phyloP scores from a whole-genome alignment of 2,329 filamentous ascomycete genomes.

The Cylindrodendrum hubeiense region DNA sequence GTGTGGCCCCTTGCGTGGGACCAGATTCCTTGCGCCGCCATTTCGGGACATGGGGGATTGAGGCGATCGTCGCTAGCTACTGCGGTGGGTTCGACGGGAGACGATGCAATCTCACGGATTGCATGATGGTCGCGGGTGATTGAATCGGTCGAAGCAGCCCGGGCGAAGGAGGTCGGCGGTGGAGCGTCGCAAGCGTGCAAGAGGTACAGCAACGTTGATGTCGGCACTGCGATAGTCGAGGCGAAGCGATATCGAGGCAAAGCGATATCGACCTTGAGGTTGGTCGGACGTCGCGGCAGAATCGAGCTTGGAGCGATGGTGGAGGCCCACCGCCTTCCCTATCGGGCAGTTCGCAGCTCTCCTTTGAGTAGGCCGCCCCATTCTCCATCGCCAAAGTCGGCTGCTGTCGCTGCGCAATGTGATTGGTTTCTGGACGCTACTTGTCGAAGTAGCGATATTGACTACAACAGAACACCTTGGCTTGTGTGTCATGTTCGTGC shows the following conservation, averaged over 20 bases:
- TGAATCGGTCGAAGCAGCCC: conserved; percentile 24
- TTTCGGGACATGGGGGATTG: conserved; percentile 46
- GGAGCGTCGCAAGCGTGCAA: conserved; percentile 24
- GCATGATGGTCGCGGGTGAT: conserved; percentile 38
- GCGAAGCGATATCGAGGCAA: conserved; percentile 30
- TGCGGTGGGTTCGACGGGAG: conserved; percentile 30
- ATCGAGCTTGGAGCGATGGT: conserved; percentile 28
- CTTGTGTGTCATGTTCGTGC: not conserved
- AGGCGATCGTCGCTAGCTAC: conserved; percentile 36
- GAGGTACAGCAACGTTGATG: conserved; percentile 14
- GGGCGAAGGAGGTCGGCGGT: conserved; percentile 16
- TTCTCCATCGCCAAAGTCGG: conserved; percentile 12
- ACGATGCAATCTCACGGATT: conserved; percentile 33
- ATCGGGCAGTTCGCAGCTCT: conserved; percentile 17
- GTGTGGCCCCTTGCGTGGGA: conserved; percentile 59
- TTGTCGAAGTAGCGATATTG: not conserved
- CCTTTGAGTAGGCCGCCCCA: not conserved
- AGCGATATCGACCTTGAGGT: conserved; percentile 25
- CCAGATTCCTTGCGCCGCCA: conserved; percentile 42
- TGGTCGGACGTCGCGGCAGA: conserved; percentile 41
- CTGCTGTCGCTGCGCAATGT: conserved; percentile 22
- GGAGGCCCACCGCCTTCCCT: conserved; percentile 42
- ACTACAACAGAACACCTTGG: not conserved
- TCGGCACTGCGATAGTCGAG: conserved; percentile 22
- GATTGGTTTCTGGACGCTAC: conserved; percentile 27